Conservation (phyloP, 495 filamentous ascomycete genomes). For the Cercophora scortea region DNA sequence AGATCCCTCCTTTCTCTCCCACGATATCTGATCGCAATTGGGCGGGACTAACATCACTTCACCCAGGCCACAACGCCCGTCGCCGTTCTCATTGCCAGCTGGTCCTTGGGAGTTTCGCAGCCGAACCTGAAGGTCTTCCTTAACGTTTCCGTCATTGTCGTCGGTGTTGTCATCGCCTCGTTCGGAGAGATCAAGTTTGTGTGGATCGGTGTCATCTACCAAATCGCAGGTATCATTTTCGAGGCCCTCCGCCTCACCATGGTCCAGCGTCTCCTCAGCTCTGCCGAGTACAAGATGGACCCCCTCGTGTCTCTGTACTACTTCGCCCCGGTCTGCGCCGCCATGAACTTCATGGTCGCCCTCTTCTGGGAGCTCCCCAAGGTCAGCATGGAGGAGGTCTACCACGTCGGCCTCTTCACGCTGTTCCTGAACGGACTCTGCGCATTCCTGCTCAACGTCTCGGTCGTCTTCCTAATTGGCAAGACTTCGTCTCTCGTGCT, state of each 20-base stretch:
- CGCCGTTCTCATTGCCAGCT: constrained; percentile 76
- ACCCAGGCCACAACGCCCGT: constrained; percentile 79
- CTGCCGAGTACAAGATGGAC: constrained; percentile 94
- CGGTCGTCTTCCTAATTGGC: constrained; percentile 93
- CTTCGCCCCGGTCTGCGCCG: constrained; percentile 86
- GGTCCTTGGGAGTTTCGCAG: constrained; percentile 69
- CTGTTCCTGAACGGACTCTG: constrained; percentile 74
- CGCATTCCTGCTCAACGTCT: constrained; percentile 86
- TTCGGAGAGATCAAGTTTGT: constrained; percentile 91
- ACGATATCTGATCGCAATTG: too few species aligned
- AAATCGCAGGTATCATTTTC: constrained; percentile 75
- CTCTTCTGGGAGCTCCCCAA: constrained; percentile 71
- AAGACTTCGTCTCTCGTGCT: constrained; percentile 94
- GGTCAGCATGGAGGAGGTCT: constrained; percentile 63
- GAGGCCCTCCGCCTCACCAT: constrained; percentile 87
- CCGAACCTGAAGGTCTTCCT: constrained; percentile 71
- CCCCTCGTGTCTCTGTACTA: constrained; percentile 94
- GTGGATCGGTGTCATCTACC: constrained; percentile 78
- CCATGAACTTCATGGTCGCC: constrained; percentile 76
- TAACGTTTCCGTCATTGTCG: constrained; percentile 82
- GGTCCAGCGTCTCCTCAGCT: constrained; percentile 83
- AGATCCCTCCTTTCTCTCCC: background rate
- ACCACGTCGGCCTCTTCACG: constrained; percentile 63
- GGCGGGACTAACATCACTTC: background rate
- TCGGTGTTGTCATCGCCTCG: constrained; percentile 85